phyloP scores from a whole-genome alignment of 1,284 basidiomycete species.

The Malassezia obtusa region DNA sequence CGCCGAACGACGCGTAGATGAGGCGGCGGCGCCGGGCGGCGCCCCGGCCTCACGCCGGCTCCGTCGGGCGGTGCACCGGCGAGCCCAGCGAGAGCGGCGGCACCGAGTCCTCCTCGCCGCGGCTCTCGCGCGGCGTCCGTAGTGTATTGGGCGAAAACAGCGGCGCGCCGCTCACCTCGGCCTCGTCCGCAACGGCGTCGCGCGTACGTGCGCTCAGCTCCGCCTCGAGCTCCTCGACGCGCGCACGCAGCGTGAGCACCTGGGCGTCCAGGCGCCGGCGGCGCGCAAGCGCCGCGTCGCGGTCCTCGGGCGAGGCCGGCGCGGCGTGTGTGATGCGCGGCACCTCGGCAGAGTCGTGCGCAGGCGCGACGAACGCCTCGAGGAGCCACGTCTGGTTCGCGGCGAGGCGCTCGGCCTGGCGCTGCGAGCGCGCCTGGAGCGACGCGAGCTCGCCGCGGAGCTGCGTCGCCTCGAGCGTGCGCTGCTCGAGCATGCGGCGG shows the following conservation, averaged over 20 bases:
- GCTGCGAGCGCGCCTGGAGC: neutral
- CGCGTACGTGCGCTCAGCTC: neutral
- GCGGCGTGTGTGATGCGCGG: neutral
- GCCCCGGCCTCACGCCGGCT: too few relatives aligned
- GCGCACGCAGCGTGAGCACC: neutral
- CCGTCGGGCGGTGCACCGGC: neutral
- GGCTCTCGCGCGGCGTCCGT: neutral
- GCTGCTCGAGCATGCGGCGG: neutral
- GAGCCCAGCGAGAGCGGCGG: conserved; percentile 13
- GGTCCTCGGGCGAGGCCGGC: neutral
- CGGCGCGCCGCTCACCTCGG: neutral
- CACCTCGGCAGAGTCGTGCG: neutral
- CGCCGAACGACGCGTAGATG: neutral
- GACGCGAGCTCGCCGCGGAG: conserved; percentile 2
- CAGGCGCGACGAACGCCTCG: neutral
- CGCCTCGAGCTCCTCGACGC: conserved; percentile 9
- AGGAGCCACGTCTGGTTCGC: neutral
- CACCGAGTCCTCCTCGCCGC: neutral
- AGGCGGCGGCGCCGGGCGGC: neutral
- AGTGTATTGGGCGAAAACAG: conserved; percentile 13
- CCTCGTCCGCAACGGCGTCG: neutral
- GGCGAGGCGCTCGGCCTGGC: neutral
- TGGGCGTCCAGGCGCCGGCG: neutral
- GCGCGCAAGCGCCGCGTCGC: neutral
- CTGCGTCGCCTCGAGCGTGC: neutral